Evolutionary conservation across 1,139 yeast genomes (phyloP), one percentile per base, ranked within the genome.

Genomic region (Magnusiomyces suaveolens): DNA sequence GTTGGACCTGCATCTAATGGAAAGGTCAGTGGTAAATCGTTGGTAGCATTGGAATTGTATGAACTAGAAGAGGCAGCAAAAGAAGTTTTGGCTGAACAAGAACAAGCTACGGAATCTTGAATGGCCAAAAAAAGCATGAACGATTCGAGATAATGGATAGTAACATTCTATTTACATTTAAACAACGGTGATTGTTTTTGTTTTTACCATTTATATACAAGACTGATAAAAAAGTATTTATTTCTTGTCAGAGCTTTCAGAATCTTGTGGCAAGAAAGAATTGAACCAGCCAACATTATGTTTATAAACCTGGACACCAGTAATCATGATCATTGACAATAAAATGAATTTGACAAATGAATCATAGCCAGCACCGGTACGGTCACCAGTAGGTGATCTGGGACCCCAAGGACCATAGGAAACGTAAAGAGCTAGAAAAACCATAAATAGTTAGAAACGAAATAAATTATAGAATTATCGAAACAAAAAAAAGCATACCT

Each of bases 341-440:
- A 56, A 64, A 18, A 68, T 47, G 18, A 60, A 52, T 49, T 61
- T 62, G 20, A 64, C 65, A 51, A 65, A 60, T n/a, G 53, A 53
- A 38, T 61, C 62, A 52, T 68, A 68, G 16, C 66, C 61, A 10
- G 46, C 47, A 14, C 68, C 69, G 1, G 66, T 66, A 47, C 64
- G 61, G 8, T 56, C 57, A 10, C 59, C 59, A 16, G 56, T 51
- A 1, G 60, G 48, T 18, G 63, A 60, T 20, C 74, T 63, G 16
- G 74, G 72, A 0, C 74, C 74, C 74, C 74, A 71, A 10, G 70
- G 66, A 0, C 74, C 74, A 55, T 60, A 71, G 59, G 68, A 65
- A 14, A 70, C 63, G 56, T 58, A 71, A 65, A 67, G 63, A 26
- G 66, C 64, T 60, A 43, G 25, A 16, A 18, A 23, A 3, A 26